Evolutionary conservation across 2,329 filamentous ascomycete species (phyloP), one percentile per base, ranked within the genome.

Genomic region (Aspergillus phoenicis): DNA sequence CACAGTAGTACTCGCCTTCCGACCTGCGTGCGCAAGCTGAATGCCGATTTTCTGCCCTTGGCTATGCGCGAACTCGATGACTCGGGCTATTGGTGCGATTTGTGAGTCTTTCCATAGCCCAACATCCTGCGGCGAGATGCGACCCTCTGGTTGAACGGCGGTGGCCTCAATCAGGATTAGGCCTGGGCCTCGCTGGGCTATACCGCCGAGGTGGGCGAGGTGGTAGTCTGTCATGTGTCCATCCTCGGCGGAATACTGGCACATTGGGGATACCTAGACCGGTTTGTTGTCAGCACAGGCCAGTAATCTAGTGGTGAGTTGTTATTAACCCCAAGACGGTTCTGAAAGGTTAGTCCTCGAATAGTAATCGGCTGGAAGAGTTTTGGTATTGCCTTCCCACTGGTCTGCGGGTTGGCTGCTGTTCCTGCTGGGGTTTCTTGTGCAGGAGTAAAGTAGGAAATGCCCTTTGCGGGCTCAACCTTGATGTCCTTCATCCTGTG

Each of bases 51-150:
- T 87, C 70, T 92, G 88, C 71, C 83, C 84, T 76, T 96, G 93
- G 26, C 85, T 87, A 79, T 96, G 92, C 2, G 89, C 86, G 64
- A 93, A 96, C 63, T 96, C 90, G 39, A 88, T 85, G 49, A 94
- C 84, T 61, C 85, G 84, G 17, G 68, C 66, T 60, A 96, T 78
- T 0, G 88, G 87, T 64, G 84, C 88, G 62, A 93, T 89, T 75
- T 97, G 93, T 33, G 84, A 87, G 74, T 97, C 93, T 63, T 89
- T 83, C 93, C 93, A 97, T 6, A 97, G 78, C 0, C 93, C 73
- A 8, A 69, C 55, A 51, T 73, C 70, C 39, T 73, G 61, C 0
- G 92, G 91, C 0, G 90, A 90, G 80, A 96, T 96, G 58, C 93
- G 86, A 28, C 93, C 93, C 66, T 93, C 87, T 5, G 91, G 78